Evolutionary conservation across 371 early-diverging fungal genomes (phyloP).

Genomic region (Polyrhizophydium stewartii): DNA sequence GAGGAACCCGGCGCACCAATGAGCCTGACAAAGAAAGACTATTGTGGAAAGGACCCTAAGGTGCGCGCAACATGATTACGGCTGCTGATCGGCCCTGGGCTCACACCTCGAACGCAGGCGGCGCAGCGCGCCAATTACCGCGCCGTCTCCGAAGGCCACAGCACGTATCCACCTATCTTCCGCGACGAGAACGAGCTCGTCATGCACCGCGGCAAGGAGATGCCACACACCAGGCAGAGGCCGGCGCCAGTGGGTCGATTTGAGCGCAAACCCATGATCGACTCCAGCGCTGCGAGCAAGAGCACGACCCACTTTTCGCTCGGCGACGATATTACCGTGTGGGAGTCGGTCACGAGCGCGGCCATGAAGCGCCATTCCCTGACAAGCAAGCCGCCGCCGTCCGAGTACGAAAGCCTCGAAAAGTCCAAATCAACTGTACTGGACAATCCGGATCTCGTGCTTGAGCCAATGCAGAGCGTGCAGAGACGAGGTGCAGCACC

Average conservation of each 20-base stretch:
- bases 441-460: constrained; percentile 26
- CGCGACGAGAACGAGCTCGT: constrained; percentile 14
- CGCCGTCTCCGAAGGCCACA: neutral
- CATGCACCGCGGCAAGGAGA: neutral
- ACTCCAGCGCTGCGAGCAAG: neutral
- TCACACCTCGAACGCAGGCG: no score
- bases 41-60: constrained; percentile 5
- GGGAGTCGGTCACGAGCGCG: constrained; percentile 7
- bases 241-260: neutral
- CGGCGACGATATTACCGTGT: constrained; percentile 11
- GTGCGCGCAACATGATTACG: neutral
- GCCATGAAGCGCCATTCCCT: constrained; percentile 3
- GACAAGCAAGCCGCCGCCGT: constrained; percentile 2
- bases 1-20: constrained; percentile 6
- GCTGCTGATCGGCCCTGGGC: no score
- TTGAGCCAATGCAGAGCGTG: constrained; percentile 9
- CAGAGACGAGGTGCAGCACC: constrained; percentile 17
- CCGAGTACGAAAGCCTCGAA: constrained; percentile 12
- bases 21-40: constrained; percentile 26
- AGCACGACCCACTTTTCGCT: constrained; percentile 16
- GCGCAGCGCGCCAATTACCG: neutral
- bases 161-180: constrained; percentile 21
- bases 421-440: constrained; percentile 21
- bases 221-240: neutral
- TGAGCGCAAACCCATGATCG: constrained; percentile 1